Conservation (phyloP, 345 rosid species). For the Diplotaxis tenuifolia region DNA sequence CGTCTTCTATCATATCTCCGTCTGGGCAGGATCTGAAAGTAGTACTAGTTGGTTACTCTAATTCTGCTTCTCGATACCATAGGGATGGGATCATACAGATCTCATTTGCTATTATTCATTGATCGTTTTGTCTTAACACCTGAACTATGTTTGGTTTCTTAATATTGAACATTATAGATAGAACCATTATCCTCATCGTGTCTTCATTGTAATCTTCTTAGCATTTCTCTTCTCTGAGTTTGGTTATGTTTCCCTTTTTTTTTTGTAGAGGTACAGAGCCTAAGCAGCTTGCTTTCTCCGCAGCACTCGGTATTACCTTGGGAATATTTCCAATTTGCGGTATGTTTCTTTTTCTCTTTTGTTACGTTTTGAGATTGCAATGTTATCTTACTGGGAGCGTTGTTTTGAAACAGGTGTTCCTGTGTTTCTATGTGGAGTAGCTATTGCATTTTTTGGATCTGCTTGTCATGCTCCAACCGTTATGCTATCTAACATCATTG, state of each 20-base stretch:
- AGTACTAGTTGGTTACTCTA: neutral
- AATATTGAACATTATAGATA: neutral
- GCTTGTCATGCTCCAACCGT: conserved; percentile 78
- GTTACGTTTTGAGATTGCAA: conserved; percentile 11
- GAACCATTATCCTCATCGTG: neutral
- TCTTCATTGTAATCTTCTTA: neutral
- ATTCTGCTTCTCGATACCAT: neutral
- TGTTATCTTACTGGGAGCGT: conserved; percentile 5
- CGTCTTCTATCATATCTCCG: neutral
- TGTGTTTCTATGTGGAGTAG: conserved; percentile 83
- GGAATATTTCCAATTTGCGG: conserved; percentile 93
- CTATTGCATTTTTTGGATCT: conserved; percentile 75
- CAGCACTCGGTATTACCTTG: conserved; percentile 78
- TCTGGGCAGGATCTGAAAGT: conserved; percentile 15
- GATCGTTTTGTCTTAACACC: neutral
- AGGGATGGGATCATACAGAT: neutral
- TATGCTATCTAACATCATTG: conserved; percentile 81
- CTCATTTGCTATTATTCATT: conserved; percentile 7
- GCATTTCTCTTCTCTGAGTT: neutral
- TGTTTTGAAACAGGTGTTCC: conserved; percentile 59
- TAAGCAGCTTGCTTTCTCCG: conserved; percentile 81
- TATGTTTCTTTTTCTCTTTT: conserved; percentile 19
- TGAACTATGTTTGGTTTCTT: conserved; percentile 3
- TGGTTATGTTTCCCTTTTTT: neutral
- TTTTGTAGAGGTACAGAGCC: conserved; percentile 79